Evolutionary conservation across 2,329 filamentous ascomycete genomes (phyloP).

Genomic region (Arthrobotrys entomopaga): DNA sequence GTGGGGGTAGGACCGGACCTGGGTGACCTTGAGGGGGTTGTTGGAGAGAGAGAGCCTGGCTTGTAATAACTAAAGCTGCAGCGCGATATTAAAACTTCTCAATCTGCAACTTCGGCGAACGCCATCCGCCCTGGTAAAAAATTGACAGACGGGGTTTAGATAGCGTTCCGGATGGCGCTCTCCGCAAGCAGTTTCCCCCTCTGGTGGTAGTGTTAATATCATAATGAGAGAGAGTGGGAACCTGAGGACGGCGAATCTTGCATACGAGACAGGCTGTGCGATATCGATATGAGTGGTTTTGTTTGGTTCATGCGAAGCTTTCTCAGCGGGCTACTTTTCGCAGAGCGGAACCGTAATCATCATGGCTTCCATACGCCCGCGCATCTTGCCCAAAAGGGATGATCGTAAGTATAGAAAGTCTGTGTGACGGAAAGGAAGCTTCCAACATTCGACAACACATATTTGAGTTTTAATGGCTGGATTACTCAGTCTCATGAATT

Average conservation of each 20-base stretch:
- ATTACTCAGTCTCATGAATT: no score
- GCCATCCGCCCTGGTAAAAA: conserved; percentile 25
- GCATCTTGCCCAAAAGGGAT: conserved; percentile 15
- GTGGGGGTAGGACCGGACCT: no score
- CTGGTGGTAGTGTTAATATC: conserved; percentile 21
- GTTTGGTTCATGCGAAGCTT: conserved; percentile 19
- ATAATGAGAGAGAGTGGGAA: conserved; percentile 41
- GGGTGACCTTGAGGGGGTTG: conserved; percentile 4
- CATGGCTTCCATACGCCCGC: conserved; percentile 3
- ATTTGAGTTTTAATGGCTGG: neutral
- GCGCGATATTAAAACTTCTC: conserved; percentile 31
- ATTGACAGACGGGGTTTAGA: conserved; percentile 19
- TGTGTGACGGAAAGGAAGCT: neutral
- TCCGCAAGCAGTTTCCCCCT: conserved; percentile 26
- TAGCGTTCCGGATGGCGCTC: conserved; percentile 40
- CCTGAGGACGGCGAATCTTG: conserved; percentile 41
- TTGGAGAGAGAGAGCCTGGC: conserved; percentile 12
- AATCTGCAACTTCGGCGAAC: conserved; percentile 54
- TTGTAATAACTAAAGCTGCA: conserved; percentile 23
- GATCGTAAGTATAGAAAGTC: neutral
- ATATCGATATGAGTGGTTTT: conserved; percentile 9
- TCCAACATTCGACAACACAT: conserved; percentile 10
- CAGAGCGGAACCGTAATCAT: neutral
- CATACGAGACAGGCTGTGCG: conserved; percentile 7
- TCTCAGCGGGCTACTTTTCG: neutral